These are phyloP conservation scores for Suhomyces bokatorum DNA, from an alignment of 1,139 yeast species.

Conservation along the genomic window DNA sequence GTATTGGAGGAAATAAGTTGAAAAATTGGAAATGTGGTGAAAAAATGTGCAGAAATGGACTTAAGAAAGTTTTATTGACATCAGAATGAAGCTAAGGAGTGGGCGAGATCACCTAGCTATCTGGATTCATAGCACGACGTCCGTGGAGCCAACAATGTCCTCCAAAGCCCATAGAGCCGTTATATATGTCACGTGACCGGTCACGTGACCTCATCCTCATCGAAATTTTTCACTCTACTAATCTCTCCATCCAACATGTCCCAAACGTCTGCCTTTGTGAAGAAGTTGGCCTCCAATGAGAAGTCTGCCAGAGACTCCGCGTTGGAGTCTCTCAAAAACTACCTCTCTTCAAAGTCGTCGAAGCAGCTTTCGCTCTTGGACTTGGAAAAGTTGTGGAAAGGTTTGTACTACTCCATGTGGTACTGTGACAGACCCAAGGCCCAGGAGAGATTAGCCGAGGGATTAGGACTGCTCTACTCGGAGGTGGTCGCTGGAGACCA, in stretches of 20 bases:
- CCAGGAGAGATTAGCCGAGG: conserved; percentile 80
- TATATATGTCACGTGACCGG: background rate
- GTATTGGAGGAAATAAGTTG: background rate
- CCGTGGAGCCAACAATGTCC: too few species aligned
- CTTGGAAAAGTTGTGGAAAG: conserved; percentile 88
- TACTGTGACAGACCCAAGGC: conserved; percentile 90
- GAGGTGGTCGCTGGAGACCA: conserved; percentile 43
- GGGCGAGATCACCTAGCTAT: too few species aligned
- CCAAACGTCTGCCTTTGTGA: conserved; percentile 54
- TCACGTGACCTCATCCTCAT: conserved; percentile 8
- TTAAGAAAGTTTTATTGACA: too few species aligned
- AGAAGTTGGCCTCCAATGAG: conserved; percentile 82
- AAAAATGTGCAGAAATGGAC: background rate
- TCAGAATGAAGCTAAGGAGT: too few species aligned
- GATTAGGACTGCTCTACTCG: conserved; percentile 63
- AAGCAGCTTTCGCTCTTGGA: conserved; percentile 44
- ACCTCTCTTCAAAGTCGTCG: conserved; percentile 45
- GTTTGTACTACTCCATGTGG: conserved; percentile 93
- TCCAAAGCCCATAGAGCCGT: too few species aligned
- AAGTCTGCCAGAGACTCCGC: conserved; percentile 76
- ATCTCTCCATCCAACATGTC: conserved; percentile 22
- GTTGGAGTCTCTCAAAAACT: conserved; percentile 62
- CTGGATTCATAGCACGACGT: too few species aligned
- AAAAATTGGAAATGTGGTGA: background rate
- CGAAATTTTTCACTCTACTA: conserved; percentile 6